These are phyloP conservation scores for Salix exigua DNA, from an alignment of 345 rosid species.

Conservation along the genomic window DNA sequence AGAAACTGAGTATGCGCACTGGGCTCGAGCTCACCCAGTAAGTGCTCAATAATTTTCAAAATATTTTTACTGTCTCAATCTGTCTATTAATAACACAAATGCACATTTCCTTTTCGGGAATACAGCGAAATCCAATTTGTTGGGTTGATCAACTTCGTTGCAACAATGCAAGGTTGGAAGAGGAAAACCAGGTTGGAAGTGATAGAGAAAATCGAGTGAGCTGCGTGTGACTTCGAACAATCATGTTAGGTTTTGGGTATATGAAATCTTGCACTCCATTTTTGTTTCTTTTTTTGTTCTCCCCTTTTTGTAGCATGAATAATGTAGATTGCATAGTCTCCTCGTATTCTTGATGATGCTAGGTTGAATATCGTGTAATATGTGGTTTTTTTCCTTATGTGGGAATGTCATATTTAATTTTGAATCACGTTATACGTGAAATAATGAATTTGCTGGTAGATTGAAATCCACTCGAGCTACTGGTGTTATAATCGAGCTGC, in stretches of 20 bases:
- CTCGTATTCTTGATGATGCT: slow-evolving; percentile 6
- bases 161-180: slow-evolving; percentile 95
- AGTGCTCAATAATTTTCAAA: background rate
- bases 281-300: background rate
- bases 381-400: slow-evolving; percentile 4
- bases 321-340: slow-evolving; percentile 17
- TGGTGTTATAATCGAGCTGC: background rate
- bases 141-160: slow-evolving; percentile 84
- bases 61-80: background rate
- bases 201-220: slow-evolving; percentile 76
- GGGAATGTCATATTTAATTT: slow-evolving; percentile 30
- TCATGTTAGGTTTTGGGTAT: slow-evolving; percentile 21
- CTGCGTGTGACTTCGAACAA: slow-evolving; percentile 11
- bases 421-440: slow-evolving; percentile 22
- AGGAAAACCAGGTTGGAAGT: slow-evolving; percentile 83
- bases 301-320: background rate
- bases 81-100: background rate
- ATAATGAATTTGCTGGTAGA: slow-evolving; percentile 10
- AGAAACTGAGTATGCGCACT: slow-evolving; percentile 90
- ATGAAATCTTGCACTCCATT: background rate
- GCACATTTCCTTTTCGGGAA: slow-evolving; percentile 43
- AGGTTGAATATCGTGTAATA: slow-evolving; percentile 30
- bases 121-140: slow-evolving; percentile 68
- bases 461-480: background rate
- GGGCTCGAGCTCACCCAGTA: slow-evolving; percentile 96